A percentile compares a stretch with the other conserved stretches of the same genome.
Conservation (phyloP, 1,284 basidiomycete species). For the Mycosarcoma maydis region DNA sequence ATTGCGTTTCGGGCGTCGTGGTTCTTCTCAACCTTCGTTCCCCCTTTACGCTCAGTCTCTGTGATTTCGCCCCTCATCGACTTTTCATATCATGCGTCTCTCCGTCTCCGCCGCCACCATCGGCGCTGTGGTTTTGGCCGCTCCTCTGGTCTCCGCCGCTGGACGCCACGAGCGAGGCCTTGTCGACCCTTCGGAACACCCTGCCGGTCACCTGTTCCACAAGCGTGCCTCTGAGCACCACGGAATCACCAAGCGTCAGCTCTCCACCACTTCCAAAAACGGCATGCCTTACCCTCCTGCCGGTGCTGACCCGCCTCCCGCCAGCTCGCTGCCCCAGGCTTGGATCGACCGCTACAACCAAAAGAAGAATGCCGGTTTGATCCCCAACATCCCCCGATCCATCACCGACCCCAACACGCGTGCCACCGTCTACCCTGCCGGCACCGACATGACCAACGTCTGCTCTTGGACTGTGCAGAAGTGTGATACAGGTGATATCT, state of each 20-base stretch:
- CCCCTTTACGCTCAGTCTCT: no score
- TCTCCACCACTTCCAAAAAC: conserved; percentile 45
- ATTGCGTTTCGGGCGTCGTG: not conserved
- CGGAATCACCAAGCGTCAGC: conserved; percentile 44
- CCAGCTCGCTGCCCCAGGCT: conserved; percentile 56
- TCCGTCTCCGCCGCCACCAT: conserved; percentile 31
- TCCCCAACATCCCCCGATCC: conserved; percentile 75
- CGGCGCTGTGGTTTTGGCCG: conserved; percentile 42
- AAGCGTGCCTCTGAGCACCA: conserved; percentile 35
- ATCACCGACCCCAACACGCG: conserved; percentile 59
- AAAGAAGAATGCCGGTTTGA: conserved; percentile 76
- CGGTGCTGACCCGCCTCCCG: conserved; percentile 44
- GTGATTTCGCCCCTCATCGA: no score
- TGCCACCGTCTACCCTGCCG: conserved; percentile 47
- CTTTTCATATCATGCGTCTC: conserved; percentile 31
- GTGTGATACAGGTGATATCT: conserved; percentile 58
- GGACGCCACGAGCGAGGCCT: conserved; percentile 34
- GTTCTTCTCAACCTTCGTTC: not conserved
- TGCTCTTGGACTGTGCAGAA: conserved; percentile 59
- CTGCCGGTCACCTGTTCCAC: conserved; percentile 45
- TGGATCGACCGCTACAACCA: conserved; percentile 76
- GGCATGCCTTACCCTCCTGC: conserved; percentile 55
- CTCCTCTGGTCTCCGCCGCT: conserved; percentile 32
- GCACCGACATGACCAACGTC: conserved; percentile 50
- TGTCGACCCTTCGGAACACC: conserved; percentile 34